phyloP scores from a whole-genome alignment of 441 rosid species.

The Hypseocharis bilobata region DNA sequence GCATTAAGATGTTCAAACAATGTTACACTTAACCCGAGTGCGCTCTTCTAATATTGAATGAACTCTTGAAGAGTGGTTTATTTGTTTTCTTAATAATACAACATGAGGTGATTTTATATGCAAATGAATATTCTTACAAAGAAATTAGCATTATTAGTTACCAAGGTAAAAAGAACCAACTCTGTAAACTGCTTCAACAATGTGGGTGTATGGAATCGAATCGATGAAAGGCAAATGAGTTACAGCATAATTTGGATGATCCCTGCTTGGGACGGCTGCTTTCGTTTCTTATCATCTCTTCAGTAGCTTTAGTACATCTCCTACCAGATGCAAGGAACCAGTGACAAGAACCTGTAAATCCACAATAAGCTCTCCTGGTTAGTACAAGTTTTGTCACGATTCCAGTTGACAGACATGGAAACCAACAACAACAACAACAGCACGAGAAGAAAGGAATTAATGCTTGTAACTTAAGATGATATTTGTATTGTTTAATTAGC shows the following conservation, averaged over 20 bases:
- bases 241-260: not conserved
- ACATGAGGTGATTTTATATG: not conserved
- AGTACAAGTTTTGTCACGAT: no score
- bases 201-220: not conserved
- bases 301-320: slow-evolving; percentile 62
- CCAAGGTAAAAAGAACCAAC: not conserved
- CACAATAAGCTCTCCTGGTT: not conserved
- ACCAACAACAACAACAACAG: not conserved
- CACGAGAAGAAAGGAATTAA: not conserved
- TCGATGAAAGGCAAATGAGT: not conserved
- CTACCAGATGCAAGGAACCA: slow-evolving; percentile 78
- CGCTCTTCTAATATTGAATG: no score
- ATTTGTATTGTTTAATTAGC: not conserved
- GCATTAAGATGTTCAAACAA: no score
- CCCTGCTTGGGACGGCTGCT: not conserved
- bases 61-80: no score
- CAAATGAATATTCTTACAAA: not conserved
- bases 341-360: slow-evolving; percentile 68
- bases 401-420: no score
- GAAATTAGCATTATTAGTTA: not conserved
- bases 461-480: not conserved
- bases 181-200: not conserved
- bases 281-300: slow-evolving; percentile 23
- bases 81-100: slow-evolving; percentile 1
- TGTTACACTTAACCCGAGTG: no score